A percentile compares a stretch with the other conserved stretches of the same genome.
Evolutionary conservation across 495 filamentous ascomycete species (phyloP).

Genomic region (Aspergillus sclerotioniger): DNA sequence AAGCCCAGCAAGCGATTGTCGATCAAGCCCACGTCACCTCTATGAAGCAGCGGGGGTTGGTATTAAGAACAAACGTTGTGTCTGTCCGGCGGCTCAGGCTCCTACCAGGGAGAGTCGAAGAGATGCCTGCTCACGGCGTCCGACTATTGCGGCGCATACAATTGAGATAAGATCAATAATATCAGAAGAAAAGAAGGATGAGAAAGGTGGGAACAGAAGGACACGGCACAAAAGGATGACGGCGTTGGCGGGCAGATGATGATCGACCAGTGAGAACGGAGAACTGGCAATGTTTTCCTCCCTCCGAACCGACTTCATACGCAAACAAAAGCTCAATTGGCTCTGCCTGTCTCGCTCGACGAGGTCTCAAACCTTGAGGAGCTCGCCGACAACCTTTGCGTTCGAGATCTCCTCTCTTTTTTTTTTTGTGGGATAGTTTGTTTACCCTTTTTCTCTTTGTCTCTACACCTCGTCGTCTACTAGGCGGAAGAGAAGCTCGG

Average conservation of each 20-base stretch:
- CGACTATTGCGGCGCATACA: conserved; percentile 41
- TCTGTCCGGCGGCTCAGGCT: not conserved
- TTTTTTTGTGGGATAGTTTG: not conserved
- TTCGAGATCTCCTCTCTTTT: not conserved
- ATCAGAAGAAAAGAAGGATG: conserved; percentile 16
- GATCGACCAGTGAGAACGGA: conserved; percentile 23
- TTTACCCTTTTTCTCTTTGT: conserved; percentile 4
- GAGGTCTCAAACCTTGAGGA: conserved; percentile 1
- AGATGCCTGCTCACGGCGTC: conserved; percentile 43
- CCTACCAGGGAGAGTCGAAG: conserved; percentile 1
- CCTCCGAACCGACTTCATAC: conserved; percentile 8
- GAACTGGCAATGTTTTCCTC: conserved; percentile 13
- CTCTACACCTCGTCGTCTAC: not conserved
- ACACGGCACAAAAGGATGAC: conserved; percentile 16
- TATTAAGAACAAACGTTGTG: conserved; percentile 6
- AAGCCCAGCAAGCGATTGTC: conserved; percentile 35
- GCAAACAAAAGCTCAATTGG: conserved; percentile 13
- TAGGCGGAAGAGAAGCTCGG: not conserved
- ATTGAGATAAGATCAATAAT: conserved; percentile 26
- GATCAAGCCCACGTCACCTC: conserved; percentile 12
- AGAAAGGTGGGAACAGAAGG: conserved; percentile 17
- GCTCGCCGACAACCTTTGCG: not conserved
- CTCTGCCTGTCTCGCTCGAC: conserved; percentile 1
- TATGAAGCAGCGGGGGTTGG: conserved; percentile 12
- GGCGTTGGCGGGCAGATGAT: conserved; percentile 22